Conservation (phyloP, 2,329 filamentous ascomycete species). For the Ophioceras dolichostomum region DNA sequence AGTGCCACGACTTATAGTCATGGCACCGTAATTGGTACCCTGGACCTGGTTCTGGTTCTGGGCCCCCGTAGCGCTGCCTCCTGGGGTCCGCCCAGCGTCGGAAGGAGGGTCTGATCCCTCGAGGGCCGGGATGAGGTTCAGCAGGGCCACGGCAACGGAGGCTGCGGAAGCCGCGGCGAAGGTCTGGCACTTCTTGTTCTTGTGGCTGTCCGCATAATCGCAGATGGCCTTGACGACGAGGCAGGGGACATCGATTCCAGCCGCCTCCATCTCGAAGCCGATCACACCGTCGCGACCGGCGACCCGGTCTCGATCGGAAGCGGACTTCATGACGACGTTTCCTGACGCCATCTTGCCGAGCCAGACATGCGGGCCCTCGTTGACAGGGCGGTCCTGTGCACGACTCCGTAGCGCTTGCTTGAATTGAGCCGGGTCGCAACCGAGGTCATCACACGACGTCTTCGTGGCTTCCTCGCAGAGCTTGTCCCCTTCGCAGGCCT, state of each 20-base stretch:
- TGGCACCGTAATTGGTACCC: too few species aligned
- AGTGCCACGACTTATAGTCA: too few species aligned
- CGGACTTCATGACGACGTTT: conserved; percentile 23
- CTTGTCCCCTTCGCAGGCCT: neutral
- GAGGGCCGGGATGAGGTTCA: too few species aligned
- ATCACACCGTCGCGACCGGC: conserved; percentile 14
- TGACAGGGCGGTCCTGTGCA: too few species aligned
- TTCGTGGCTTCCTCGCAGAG: conserved; percentile 5
- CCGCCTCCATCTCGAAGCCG: conserved; percentile 24
- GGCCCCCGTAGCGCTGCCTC: too few species aligned
- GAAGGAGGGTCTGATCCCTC: too few species aligned
- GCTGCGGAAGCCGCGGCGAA: conserved; percentile 22
- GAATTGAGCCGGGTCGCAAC: conserved; percentile 5
- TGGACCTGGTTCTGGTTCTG: too few species aligned
- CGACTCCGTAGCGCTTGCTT: neutral
- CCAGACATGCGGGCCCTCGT: too few species aligned
- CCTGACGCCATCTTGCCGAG: conserved; percentile 19
- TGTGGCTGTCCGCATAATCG: conserved; percentile 26
- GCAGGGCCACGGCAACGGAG: too few species aligned
- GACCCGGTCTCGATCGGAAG: conserved; percentile 14
- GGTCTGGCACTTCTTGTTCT: conserved; percentile 20
- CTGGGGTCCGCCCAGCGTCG: too few species aligned
- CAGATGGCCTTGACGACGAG: conserved; percentile 23
- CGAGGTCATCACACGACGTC: conserved; percentile 4
- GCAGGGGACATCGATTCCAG: conserved; percentile 16